Percentiles rank a stretch among this genome's conserved stretches.
These are phyloP conservation scores for Nemophila menziesii DNA, from an alignment of 257 asterid genomes.

Conservation along the genomic window DNA sequence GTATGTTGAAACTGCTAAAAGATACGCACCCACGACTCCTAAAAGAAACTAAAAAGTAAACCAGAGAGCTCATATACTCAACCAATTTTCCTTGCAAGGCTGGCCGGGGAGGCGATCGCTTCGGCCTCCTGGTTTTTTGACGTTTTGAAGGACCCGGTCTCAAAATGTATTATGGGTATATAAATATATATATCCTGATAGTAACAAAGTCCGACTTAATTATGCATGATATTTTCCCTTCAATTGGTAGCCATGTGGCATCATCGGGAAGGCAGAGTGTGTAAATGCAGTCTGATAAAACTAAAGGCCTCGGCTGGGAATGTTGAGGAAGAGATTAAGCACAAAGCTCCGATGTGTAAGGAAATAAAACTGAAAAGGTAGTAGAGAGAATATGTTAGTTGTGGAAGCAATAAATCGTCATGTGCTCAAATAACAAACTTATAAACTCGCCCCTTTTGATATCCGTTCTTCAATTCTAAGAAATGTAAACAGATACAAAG, in stretches of 20 bases:
- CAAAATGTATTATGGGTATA: no score
- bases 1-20: conserved; percentile 32
- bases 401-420: no score
- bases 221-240: conserved; percentile 38
- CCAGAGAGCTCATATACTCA: conserved; percentile 68
- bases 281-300: conserved; percentile 95
- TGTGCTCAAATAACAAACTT: no score
- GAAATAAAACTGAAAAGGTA: conserved; percentile 53
- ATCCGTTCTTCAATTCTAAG: no score
- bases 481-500: no score
- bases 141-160: no score
- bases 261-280: conserved; percentile 87
- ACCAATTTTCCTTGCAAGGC: conserved; percentile 61
- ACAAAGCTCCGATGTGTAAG: conserved; percentile 64
- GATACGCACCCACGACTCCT: conserved; percentile 39
- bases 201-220: conserved; percentile 38
- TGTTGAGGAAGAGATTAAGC: conserved; percentile 63
- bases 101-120: no score
- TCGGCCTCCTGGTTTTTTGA: no score
- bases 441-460: no score
- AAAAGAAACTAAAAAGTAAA: conserved; percentile 46
- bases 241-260: conserved; percentile 71
- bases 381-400: conserved; percentile 3
- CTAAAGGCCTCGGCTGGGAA: conserved; percentile 96
- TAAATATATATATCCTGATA: no score